Percentiles rank a stretch among this genome's conserved stretches.
phyloP scores from a whole-genome alignment of 2,329 filamentous ascomycete genomes.

The Botryotinia globosa region DNA sequence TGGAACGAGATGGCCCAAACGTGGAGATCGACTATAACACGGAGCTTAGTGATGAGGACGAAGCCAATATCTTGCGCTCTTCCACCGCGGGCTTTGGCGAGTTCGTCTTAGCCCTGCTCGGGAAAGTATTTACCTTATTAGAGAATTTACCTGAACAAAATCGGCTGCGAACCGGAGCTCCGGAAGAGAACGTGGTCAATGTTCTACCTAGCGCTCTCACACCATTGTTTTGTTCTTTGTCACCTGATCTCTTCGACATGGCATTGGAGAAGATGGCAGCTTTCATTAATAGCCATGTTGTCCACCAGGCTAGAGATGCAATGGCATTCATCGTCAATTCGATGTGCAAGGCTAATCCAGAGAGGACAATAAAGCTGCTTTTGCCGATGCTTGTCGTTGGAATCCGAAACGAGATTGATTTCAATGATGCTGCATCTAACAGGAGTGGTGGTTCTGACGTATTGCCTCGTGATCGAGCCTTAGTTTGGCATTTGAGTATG shows the following conservation, averaged over 20 bases:
- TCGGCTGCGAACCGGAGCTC: slow-evolving; percentile 82
- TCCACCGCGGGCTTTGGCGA: slow-evolving; percentile 93
- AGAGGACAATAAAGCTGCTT: slow-evolving; percentile 87
- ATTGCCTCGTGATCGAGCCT: slow-evolving; percentile 81
- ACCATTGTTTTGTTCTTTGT: slow-evolving; percentile 84
- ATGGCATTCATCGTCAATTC: slow-evolving; percentile 99
- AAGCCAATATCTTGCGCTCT: slow-evolving; percentile 83
- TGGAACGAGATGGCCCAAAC: slow-evolving; percentile 83
- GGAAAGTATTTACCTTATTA: slow-evolving; percentile 89
- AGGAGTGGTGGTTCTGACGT: slow-evolving; percentile 92
- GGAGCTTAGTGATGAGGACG: slow-evolving; percentile 80
- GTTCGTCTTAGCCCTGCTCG: slow-evolving; percentile 85
- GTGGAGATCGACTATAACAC: slow-evolving; percentile 81
- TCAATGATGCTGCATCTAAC: slow-evolving; percentile 92
- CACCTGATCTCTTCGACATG: slow-evolving; percentile 88
- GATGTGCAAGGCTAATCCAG: slow-evolving; percentile 90
- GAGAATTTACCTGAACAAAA: slow-evolving; percentile 93
- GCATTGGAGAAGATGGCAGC: slow-evolving; percentile 87
- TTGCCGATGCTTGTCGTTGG: slow-evolving; percentile 86
- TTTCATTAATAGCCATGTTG: slow-evolving; percentile 90
- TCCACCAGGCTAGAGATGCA: slow-evolving; percentile 93
- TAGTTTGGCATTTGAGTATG: slow-evolving; percentile 97
- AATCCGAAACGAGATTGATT: slow-evolving; percentile 94
- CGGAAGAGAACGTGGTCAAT: slow-evolving; percentile 96
- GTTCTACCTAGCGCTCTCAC: slow-evolving; percentile 88